Percentiles rank a stretch among this genome's conserved stretches.
Conservation (phyloP, 169 alveolate genomes). For the Amoebophrya sp. region DNA sequence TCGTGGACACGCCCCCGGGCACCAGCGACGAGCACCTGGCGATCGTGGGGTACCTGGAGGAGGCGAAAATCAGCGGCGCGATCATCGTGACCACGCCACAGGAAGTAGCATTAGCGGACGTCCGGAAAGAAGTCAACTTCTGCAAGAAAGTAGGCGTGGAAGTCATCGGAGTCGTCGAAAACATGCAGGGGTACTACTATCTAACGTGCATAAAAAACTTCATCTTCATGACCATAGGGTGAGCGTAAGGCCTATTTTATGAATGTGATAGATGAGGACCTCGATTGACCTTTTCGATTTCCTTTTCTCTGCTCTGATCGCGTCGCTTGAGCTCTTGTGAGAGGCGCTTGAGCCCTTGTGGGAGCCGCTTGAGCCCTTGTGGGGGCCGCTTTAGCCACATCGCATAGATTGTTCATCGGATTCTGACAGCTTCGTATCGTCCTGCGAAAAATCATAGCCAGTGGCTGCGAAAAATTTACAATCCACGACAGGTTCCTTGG, state of each 20-base stretch:
- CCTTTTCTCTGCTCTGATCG: neutral
- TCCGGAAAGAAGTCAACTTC: slow-evolving; percentile 81
- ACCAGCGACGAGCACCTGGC: slow-evolving; percentile 97
- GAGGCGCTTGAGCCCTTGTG: too few relatives aligned
- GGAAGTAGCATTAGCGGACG: slow-evolving; percentile 75
- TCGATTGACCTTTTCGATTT: neutral
- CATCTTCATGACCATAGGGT: neutral
- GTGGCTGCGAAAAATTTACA: slow-evolving; percentile 13
- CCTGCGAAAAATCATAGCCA: too few relatives aligned
- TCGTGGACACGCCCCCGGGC: slow-evolving; percentile 98
- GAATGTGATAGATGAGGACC: too few relatives aligned
- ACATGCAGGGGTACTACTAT: slow-evolving; percentile 64
- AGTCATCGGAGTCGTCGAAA: slow-evolving; percentile 90
- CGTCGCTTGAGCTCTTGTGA: too few relatives aligned
- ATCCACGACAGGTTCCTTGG: slow-evolving; percentile 10
- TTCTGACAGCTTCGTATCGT: neutral
- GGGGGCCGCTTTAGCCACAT: too few relatives aligned
- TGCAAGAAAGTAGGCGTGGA: slow-evolving; percentile 72
- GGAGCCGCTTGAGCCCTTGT: too few relatives aligned
- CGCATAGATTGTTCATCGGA: neutral
- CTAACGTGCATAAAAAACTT: neutral
- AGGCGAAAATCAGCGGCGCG: slow-evolving; percentile 60
- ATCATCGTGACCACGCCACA: slow-evolving; percentile 75
- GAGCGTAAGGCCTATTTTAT: too few relatives aligned
- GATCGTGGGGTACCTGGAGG: slow-evolving; percentile 71